Conservation (phyloP, 1,284 basidiomycete species). For the Anthracocystis panici-leucophaei region DNA sequence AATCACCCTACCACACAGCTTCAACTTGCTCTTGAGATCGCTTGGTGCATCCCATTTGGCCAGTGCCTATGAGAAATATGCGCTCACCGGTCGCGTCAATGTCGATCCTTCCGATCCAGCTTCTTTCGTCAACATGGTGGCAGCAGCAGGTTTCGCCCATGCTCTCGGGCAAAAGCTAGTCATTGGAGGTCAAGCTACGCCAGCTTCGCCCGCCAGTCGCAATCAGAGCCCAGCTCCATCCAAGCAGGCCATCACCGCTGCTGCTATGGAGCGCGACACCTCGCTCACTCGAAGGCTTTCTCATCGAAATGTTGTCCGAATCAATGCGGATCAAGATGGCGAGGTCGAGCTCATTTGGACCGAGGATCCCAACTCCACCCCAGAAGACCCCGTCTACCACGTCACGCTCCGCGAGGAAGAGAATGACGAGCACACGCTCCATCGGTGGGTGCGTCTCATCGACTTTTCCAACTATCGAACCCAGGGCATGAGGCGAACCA, state of each 20-base stretch:
- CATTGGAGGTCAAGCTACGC: conserved; percentile 31
- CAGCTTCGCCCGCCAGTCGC: conserved; percentile 34
- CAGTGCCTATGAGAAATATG: conserved; percentile 60
- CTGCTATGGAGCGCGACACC: conserved; percentile 9
- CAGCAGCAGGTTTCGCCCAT: conserved; percentile 64
- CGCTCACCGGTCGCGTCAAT: conserved; percentile 49
- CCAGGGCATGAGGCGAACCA: conserved; percentile 90
- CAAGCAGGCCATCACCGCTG: conserved; percentile 2
- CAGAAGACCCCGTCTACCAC: conserved; percentile 49
- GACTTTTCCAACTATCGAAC: conserved; percentile 91
- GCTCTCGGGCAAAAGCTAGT: conserved; percentile 57
- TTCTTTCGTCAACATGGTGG: conserved; percentile 62
- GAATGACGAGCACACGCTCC: conserved; percentile 34
- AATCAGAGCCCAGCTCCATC: conserved; percentile 40
- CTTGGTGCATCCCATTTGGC: conserved; percentile 61
- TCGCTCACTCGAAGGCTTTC: conserved; percentile 23
- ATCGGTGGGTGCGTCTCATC: conserved; percentile 61
- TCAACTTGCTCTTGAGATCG: conserved; percentile 60
- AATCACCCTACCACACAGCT: conserved; percentile 66
- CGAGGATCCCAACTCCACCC: conserved; percentile 46
- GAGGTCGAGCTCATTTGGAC: conserved; percentile 61
- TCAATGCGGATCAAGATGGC: conserved; percentile 47
- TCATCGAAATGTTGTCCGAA: conserved; percentile 33
- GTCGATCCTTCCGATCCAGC: conserved; percentile 54
- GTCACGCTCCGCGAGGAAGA: conserved; percentile 53